Evolutionary conservation across 805 yeast species (phyloP).

Genomic region (Cyberlindnera galapagoensis): DNA sequence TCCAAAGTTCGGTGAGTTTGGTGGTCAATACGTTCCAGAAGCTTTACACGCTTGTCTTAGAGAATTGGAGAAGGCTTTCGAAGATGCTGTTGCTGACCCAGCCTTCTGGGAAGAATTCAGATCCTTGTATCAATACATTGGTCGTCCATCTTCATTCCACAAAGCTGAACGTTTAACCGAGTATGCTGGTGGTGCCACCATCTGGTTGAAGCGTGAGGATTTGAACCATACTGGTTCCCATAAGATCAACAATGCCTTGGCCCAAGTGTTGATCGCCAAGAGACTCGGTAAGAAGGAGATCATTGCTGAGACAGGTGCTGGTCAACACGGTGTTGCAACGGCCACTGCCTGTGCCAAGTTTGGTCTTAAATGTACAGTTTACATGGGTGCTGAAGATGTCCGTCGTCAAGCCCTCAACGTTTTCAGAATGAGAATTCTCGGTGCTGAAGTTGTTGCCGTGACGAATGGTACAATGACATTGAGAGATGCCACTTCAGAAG

Average conservation of each 20-base stretch:
- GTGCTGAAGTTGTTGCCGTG: slow-evolving; percentile 93
- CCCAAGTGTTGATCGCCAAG: slow-evolving; percentile 74
- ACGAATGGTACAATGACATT: slow-evolving; percentile 92
- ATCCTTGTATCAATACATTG: slow-evolving; percentile 83
- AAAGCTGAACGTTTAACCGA: slow-evolving; percentile 86
- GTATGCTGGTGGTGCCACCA: slow-evolving; percentile 89
- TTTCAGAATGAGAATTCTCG: slow-evolving; percentile 92
- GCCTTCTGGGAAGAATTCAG: slow-evolving; percentile 89
- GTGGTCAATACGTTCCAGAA: slow-evolving; percentile 99
- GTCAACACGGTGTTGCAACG: slow-evolving; percentile 91
- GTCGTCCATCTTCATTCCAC: slow-evolving; percentile 93
- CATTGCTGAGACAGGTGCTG: slow-evolving; percentile 91
- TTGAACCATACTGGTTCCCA: slow-evolving; percentile 86
- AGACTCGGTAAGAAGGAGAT: slow-evolving; percentile 71
- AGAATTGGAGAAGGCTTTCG: slow-evolving; percentile 85
- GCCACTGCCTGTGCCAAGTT: slow-evolving; percentile 91
- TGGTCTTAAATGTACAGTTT: slow-evolving; percentile 89
- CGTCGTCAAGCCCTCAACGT: slow-evolving; percentile 98
- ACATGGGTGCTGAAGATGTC: slow-evolving; percentile 99
- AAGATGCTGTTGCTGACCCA: slow-evolving; percentile 83
- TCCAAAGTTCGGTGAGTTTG: slow-evolving; percentile 88
- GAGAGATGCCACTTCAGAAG: slow-evolving; percentile 97
- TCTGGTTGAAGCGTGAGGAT: slow-evolving; percentile 98
- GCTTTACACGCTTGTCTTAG: slow-evolving; percentile 85
- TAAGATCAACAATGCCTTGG: slow-evolving; percentile 78